phyloP scores from a whole-genome alignment of 2,329 filamentous ascomycete species.

The Cytospora paraplurivora region DNA sequence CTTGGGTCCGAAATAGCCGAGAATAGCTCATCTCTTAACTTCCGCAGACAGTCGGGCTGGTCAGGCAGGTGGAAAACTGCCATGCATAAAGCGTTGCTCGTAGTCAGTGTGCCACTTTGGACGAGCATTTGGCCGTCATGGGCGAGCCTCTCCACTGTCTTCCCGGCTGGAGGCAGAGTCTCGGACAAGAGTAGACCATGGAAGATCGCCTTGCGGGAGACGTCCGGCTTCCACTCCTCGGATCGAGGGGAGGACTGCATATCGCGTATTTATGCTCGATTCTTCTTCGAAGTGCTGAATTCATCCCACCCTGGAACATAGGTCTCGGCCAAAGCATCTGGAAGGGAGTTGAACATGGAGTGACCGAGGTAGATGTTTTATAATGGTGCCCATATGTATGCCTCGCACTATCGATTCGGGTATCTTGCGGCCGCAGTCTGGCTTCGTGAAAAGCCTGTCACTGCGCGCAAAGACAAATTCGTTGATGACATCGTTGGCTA shows the following conservation, averaged over 20 bases:
- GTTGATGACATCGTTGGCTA: conserved; percentile 45
- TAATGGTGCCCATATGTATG: neutral
- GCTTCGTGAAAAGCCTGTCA: neutral
- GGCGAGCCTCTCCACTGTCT: conserved; percentile 38
- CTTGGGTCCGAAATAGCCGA: conserved; percentile 40
- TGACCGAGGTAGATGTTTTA: conserved; percentile 16
- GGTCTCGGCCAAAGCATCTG: no score
- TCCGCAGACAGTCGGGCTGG: no score
- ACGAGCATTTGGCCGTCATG: conserved; percentile 45
- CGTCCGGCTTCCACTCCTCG: no score
- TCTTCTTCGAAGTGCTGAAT: no score
- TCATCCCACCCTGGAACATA: no score
- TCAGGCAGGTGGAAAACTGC: conserved; percentile 41
- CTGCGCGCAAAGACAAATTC: conserved; percentile 42
- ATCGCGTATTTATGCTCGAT: no score
- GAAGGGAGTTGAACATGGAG: no score
- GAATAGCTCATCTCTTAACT: no score
- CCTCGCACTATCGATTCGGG: neutral
- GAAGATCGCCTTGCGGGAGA: conserved; percentile 37
- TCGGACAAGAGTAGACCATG: conserved; percentile 39
- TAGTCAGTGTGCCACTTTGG: conserved; percentile 45
- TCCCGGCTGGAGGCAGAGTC: conserved; percentile 39
- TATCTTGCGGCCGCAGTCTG: conserved; percentile 20
- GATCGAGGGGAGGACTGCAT: no score
- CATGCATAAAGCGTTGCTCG: conserved; percentile 38